Evolutionary conservation across 208 protist genomes (phyloP), one percentile per base, ranked within the genome.

Genomic region (Novymonas esmeraldas): DNA sequence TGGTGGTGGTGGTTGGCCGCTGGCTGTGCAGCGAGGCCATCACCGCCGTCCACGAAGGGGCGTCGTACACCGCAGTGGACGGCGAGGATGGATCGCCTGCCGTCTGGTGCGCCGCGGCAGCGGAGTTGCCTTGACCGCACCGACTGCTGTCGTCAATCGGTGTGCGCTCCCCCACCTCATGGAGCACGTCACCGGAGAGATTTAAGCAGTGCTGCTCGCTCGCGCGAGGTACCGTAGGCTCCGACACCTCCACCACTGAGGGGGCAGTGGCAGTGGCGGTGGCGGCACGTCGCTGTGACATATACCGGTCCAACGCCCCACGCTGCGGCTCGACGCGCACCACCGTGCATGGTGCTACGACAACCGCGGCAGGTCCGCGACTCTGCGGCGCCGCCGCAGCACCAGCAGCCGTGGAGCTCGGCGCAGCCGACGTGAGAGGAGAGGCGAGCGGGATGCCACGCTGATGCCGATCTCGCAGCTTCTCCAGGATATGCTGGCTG

Each of bases 311-410:
- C 31, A 95, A 63, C 31, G 90, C 87, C 2, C 90, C 90, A 38
- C 74, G 66, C 52, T 95, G 90, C 22, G 76, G 76, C 60, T 93
- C 87, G 48, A 92, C 81, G 14, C 90, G 90, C 56, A 93, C 85
- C 49, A 92, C 42, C 18, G 75, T 90, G 59, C 79, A 92, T 46
- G 90, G 90, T 22, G 82, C 70, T 28, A 87, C 70, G 11, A 72
- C 65, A 55, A 79, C 64, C 24, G 69, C 51, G 22, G 72, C 45
- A 2, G 39, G 49, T 24, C 49, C 55, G 9, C 56, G 36, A 61
- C 10, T 13, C 6, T 39, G 18, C 24, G 28, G 7, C 36, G 51
- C 67, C 24, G 10, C 36, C 22, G 34, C 14, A 26, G 20, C 16
- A 10, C 18, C 3, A 6, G 64, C 22, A n/a, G 48, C 10, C 34